Conservation (phyloP, 208 protist genomes). For the Leishmania tropica region DNA sequence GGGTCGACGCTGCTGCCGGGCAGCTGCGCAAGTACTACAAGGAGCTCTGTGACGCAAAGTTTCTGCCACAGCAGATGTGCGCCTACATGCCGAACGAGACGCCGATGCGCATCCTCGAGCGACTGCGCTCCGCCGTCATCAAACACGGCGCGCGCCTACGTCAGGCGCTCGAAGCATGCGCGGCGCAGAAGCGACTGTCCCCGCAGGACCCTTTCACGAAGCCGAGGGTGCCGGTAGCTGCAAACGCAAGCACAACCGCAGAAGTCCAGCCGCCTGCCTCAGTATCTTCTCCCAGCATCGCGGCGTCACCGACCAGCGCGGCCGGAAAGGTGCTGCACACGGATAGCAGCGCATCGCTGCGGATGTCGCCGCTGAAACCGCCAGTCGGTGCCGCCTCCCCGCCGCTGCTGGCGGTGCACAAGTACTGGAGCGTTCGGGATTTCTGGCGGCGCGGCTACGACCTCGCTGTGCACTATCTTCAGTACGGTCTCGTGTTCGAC, state of each 20-base stretch:
- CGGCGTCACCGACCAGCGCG: not conserved
- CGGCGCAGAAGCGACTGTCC: constrained; percentile 23
- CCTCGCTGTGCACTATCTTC: constrained; percentile 73
- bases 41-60: constrained; percentile 59
- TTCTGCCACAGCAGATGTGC: constrained; percentile 69
- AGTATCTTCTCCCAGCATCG: not conserved
- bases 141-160: constrained; percentile 33
- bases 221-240: not conserved
- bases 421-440: constrained; percentile 54
- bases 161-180: constrained; percentile 36
- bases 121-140: constrained; percentile 49
- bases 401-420: not conserved
- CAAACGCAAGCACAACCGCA: not conserved
- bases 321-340: not conserved
- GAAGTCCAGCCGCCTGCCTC: not conserved
- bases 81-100: constrained; percentile 70
- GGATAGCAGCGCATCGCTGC: constrained; percentile 1
- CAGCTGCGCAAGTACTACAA: constrained; percentile 66
- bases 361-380: constrained; percentile 3
- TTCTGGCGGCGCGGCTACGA: constrained; percentile 75
- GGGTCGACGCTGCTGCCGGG: constrained; percentile 41
- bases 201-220: constrained; percentile 34
- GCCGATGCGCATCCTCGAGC: constrained; percentile 64
- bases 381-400: constrained; percentile 3
- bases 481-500: constrained; percentile 70